Conservation (phyloP, 768 basidiomycete genomes). For the Imleria badia region DNA sequence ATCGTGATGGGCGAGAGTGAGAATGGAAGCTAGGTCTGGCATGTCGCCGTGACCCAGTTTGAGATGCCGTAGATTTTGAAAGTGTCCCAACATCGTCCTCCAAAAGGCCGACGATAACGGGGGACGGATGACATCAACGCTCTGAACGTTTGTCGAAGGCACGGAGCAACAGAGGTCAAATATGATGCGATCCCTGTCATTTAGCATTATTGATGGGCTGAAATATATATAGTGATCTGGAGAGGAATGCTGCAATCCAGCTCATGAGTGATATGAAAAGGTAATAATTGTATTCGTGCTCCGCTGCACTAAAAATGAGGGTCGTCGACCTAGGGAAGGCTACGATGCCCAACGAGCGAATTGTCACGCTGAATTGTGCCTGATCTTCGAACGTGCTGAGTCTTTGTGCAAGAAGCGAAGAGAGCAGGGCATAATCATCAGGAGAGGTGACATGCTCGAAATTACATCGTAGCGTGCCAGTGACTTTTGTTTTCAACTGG, state of each 20-base stretch:
- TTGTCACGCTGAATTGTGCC: neutral
- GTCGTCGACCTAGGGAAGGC: neutral
- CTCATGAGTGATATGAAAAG: no score
- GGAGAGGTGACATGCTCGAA: no score
- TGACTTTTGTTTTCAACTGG: neutral
- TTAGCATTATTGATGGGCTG: no score
- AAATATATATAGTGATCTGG: neutral
- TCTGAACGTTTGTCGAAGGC: neutral
- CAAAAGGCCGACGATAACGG: neutral
- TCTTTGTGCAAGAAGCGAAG: neutral
- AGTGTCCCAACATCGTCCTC: neutral
- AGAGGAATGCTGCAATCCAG: conserved; percentile 1
- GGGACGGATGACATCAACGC: neutral
- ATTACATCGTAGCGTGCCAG: no score
- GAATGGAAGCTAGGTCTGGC: neutral
- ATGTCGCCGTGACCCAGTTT: neutral
- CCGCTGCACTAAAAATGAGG: neutral
- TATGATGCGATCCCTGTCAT: no score
- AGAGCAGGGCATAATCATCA: neutral
- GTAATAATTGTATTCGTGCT: neutral
- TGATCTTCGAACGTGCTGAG: neutral
- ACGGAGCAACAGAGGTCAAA: neutral
- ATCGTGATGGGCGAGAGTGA: neutral
- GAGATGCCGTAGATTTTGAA: conserved; percentile 1
- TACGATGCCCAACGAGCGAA: neutral